Conservation (phyloP, 371 early-diverging fungal genomes). For the Actinomortierella wolfii region DNA sequence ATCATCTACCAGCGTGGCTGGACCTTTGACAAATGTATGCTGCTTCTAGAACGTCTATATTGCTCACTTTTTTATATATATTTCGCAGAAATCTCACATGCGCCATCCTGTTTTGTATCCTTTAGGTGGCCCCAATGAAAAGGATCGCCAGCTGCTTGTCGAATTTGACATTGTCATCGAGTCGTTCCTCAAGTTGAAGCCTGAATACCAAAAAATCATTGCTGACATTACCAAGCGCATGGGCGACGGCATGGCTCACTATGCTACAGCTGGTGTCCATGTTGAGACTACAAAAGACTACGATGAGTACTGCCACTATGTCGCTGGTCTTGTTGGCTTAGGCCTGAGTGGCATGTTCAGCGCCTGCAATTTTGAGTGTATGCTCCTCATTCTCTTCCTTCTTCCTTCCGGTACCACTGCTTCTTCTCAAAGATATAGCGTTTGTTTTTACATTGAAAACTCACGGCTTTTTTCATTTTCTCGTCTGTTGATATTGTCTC, state of each 20-base stretch:
- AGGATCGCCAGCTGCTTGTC: slow-evolving; percentile 88
- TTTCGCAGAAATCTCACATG: background rate
- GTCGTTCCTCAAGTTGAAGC: slow-evolving; percentile 81
- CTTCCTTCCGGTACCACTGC: background rate
- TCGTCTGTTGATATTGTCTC: no score
- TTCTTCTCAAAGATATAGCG: no score
- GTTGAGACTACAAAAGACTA: slow-evolving; percentile 85
- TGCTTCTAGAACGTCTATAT: slow-evolving; percentile 6
- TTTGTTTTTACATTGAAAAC: background rate
- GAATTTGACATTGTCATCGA: slow-evolving; percentile 90
- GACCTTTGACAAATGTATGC: slow-evolving; percentile 82
- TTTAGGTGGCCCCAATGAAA: slow-evolving; percentile 87
- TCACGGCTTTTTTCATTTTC: no score
- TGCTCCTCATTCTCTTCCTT: background rate
- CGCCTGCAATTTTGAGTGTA: slow-evolving; percentile 84
- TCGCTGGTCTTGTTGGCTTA: slow-evolving; percentile 95
- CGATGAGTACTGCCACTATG: slow-evolving; percentile 96
- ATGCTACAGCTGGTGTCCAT: slow-evolving; percentile 63
- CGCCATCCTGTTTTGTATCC: background rate
- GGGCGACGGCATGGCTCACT: slow-evolving; percentile 97
- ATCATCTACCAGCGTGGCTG: slow-evolving; percentile 82
- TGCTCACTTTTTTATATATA: slow-evolving; percentile 2
- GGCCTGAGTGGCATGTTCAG: slow-evolving; percentile 92
- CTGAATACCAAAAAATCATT: slow-evolving; percentile 81
- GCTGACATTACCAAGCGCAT: slow-evolving; percentile 89